Conservation (phyloP, 441 rosid genomes). For the Breynia disticha region DNA sequence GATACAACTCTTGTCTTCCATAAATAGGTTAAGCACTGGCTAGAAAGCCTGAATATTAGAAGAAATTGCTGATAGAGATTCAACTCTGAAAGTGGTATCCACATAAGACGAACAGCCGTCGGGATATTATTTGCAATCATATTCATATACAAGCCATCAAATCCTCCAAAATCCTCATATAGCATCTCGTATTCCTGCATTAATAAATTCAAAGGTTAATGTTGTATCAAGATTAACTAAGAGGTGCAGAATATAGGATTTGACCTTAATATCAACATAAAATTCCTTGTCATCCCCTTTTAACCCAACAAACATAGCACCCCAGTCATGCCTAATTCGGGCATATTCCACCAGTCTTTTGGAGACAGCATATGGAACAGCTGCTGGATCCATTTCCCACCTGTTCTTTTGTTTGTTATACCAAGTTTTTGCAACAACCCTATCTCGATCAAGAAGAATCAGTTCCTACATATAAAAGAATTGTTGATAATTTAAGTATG, state of each 20-base stretch:
- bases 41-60: constrained; percentile 40
- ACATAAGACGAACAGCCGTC: constrained; percentile 74
- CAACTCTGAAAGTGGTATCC: constrained; percentile 91
- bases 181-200: constrained; percentile 81
- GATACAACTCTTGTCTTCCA: constrained; percentile 46
- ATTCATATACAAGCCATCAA: constrained; percentile 87
- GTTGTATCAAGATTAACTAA: constrained; percentile 6
- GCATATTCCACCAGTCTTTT: constrained; percentile 68
- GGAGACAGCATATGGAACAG: constrained; percentile 84
- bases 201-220: constrained; percentile 24
- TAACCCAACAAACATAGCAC: constrained; percentile 62
- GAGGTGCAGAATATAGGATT: constrained; percentile 12
- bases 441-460: constrained; percentile 82
- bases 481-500: constrained; percentile 9
- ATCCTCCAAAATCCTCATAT: constrained; percentile 84
- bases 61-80: constrained; percentile 66
- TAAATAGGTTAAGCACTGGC: constrained; percentile 42
- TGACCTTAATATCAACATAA: constrained; percentile 71
- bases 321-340: constrained; percentile 95
- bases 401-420: constrained; percentile 60
- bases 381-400: constrained; percentile 92
- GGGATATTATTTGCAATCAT: constrained; percentile 86
- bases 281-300: constrained; percentile 84
- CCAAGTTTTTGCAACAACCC: constrained; percentile 87
- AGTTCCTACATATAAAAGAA: constrained; percentile 50